Evolutionary conservation across 441 rosid species (phyloP), one percentile per base, ranked within the genome.

Genomic region (Gossypium lobatum): DNA sequence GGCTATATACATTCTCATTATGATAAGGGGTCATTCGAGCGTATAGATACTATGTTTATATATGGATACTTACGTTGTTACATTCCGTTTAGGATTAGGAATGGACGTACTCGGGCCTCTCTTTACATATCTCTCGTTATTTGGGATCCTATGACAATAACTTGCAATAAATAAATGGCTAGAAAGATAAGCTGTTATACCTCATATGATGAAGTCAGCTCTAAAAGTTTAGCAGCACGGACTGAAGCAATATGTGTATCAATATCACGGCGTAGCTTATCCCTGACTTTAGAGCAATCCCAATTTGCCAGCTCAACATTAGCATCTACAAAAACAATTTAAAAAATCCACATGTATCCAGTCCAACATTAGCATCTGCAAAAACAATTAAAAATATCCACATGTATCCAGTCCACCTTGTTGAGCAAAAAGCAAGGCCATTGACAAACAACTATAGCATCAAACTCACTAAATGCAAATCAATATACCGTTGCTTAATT

Each of bases 181-280:
- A 10, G 17, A 17, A 26, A 58, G 63, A 28, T 20, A 18, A 18
- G 46, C 53, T 37, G 3, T 52, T 34, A 72, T 88, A 91, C 99
- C 98, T 95, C 86, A 52, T 73, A 91, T 11, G 71, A 76, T 57
- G 91, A 78, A 16, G 84, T 87, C 57, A 95, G 83, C 78, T 93
- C 98, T 48, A 91, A 85, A 66, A 96, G 84, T 85, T 93, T 93
- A 73, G 94, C 85, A 77, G 87, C 82, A 46, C 88, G 84, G 28
- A 96, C 91, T 73, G 89, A 83, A 64, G 85, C 87, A 79, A 92
- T 77, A 83, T 93, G 97, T 6, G 86, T 85, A 84, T 96, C 97
- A 9, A 96, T 85, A 79, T 84, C 98, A 73, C 89, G 96, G 17
- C 61, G 79, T 61, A 95, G 85, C 82, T 91, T 84, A 59, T 90